phyloP scores from a whole-genome alignment of 73 alveolate genomes.

The Paramecium pentaurelia region DNA sequence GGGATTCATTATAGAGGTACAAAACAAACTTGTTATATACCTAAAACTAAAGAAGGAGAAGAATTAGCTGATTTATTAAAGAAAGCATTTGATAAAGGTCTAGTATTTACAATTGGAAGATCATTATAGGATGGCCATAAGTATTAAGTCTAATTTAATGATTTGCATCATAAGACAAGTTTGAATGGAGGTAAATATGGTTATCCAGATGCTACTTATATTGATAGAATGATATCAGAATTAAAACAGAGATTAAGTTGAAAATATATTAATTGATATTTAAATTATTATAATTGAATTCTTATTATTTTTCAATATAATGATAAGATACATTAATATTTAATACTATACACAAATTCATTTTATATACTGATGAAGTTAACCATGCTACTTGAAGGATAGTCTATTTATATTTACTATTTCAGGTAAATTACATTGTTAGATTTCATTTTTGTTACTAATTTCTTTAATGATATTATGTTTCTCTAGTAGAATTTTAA shows the following conservation, averaged over 20 bases:
- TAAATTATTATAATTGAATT: neutral
- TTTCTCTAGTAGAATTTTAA: neutral
- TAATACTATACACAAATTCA: neutral
- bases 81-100: neutral
- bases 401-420: neutral
- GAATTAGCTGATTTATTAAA: neutral
- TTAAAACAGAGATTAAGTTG: neutral
- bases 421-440: neutral
- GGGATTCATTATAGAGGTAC: constrained; percentile 9
- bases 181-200: neutral
- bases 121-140: neutral
- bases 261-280: neutral
- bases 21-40: neutral
- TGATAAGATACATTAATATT: neutral
- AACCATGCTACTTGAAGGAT: neutral
- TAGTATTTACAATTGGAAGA: neutral
- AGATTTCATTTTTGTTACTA: neutral
- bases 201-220: constrained; percentile 1
- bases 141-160: neutral
- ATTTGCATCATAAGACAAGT: neutral
- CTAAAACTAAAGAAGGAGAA: neutral
- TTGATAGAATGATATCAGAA: constrained; percentile 25
- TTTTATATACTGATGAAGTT: neutral
- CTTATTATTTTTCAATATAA: neutral
- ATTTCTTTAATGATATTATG: neutral